Conservation (phyloP, 2,329 filamentous ascomycete species). For the Zelopaecilomyces penicillatus region DNA sequence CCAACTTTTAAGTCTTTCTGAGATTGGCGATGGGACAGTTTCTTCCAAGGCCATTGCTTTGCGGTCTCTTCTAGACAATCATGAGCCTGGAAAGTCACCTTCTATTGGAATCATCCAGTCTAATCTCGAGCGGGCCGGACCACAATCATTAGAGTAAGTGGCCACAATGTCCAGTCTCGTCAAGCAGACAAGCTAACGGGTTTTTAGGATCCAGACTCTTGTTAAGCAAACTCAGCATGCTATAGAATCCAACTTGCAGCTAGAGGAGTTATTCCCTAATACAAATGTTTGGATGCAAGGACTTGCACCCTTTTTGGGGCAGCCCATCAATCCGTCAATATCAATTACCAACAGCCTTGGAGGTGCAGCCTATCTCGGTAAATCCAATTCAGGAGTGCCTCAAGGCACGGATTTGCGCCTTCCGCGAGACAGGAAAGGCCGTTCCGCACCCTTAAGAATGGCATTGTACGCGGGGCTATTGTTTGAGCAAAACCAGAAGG, state of each 20-base stretch:
- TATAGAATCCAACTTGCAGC: conserved; percentile 17
- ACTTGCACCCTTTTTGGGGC: conserved; percentile 45
- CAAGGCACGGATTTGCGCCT: conserved; percentile 19
- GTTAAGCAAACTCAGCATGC: conserved; percentile 36
- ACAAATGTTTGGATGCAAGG: conserved; percentile 56
- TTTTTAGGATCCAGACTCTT: conserved; percentile 41
- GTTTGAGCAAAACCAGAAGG: conserved; percentile 32
- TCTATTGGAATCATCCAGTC: conserved; percentile 44
- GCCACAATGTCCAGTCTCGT: background rate
- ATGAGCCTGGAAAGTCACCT: conserved; percentile 33
- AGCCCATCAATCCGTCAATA: conserved; percentile 51
- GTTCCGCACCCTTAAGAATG: conserved; percentile 67
- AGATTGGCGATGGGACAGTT: conserved; percentile 32
- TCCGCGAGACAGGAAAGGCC: conserved; percentile 57
- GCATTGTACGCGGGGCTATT: conserved; percentile 60
- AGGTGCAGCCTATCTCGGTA: conserved; percentile 57
- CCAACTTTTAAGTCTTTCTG: conserved; percentile 45
- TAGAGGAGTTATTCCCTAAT: conserved; percentile 53
- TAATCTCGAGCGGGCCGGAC: conserved; percentile 42
- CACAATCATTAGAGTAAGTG: conserved; percentile 43
- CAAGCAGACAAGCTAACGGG: background rate
- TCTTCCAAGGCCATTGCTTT: conserved; percentile 35
- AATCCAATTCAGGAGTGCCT: conserved; percentile 12
- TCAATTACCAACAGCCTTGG: conserved; percentile 66
- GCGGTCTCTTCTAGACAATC: conserved; percentile 35